Evolutionary conservation across 441 rosid species (phyloP), one percentile per base, ranked within the genome.

Genomic region (Manihot esculenta): DNA sequence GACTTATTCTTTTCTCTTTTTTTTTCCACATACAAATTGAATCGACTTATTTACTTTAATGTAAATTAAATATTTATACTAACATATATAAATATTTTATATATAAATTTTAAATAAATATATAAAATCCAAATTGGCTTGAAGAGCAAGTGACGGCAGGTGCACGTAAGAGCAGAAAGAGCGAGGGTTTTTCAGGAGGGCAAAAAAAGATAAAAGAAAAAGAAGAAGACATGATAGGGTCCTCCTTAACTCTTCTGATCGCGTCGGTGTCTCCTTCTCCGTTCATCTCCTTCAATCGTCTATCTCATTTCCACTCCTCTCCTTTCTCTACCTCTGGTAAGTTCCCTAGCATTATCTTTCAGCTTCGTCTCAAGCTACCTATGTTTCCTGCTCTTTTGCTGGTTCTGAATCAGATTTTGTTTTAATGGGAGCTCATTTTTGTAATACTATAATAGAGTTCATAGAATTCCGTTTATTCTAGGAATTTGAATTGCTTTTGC

Each of bases 241-340:
- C 79, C 35, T 66, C 80, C 58, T 53, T 78, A 26, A 58, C 76
- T 15, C 67, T 79, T 12, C 62, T 68, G 4, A 76, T 76, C 10
- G 69, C 83, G 82, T 82, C 91, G 85, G 83, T 77, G 47, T 74
- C 86, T 64, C 41, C 82, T 18, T 68, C 90, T n/a, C 77, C 81
- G 8, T 72, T 74, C 30, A 72, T 79, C 71, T 70, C 83, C 65
- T 66, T 86, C 78, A 73, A 47, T 80, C 83, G 80, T 44, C 76
- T 76, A 54, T 82, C 76, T 68, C 81, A 10, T 42, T 56, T 78
- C 20, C 63, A 74, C 74, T 69, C 42, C 11, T 72, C 80, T 64
- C 51, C 67, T 51, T 47, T 76, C 51, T 62, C 61, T 64, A 53
- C 73, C 58, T 58, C 89, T 72, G 87, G 88, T 88, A 63, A 80